These are phyloP conservation scores for Priceomyces carsonii DNA, from an alignment of 805 yeast genomes.

Conservation along the genomic window DNA sequence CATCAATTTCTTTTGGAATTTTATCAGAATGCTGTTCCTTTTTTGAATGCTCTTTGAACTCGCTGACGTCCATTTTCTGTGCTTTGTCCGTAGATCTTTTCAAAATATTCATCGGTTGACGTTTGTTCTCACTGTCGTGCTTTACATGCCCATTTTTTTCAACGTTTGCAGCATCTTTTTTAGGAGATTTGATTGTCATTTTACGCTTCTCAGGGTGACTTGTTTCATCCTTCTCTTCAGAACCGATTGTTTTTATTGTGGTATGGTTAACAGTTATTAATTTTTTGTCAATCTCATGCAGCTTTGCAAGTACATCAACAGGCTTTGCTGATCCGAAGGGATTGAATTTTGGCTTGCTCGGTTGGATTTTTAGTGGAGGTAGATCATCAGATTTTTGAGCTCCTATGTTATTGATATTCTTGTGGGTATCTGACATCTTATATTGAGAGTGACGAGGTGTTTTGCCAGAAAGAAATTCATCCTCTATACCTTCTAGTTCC, in stretches of 20 bases:
- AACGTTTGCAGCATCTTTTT: background rate
- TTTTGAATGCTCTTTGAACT: too few relatives aligned
- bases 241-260: conserved; percentile 29
- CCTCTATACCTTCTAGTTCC: conserved; percentile 31
- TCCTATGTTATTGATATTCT: too few relatives aligned
- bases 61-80: background rate
- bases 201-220: conserved; percentile 3
- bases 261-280: conserved; percentile 32
- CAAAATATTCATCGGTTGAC: conserved; percentile 19
- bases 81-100: conserved; percentile 13
- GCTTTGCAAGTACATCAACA: conserved; percentile 70
- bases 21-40: background rate
- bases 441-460: too few relatives aligned
- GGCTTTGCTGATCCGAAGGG: conserved; percentile 89
- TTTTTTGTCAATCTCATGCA: conserved; percentile 57
- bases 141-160: too few relatives aligned
- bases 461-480: conserved; percentile 26
- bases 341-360: conserved; percentile 48
- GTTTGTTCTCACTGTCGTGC: conserved; percentile 7
- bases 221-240: conserved; percentile 10
- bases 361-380: too few relatives aligned
- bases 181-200: background rate
- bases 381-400: too few relatives aligned
- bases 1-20: too few relatives aligned
- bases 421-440: too few relatives aligned